Base-by-base conservation (phyloP, 2,329 filamentous ascomycete species). In the Colletotrichum sp. region DNA sequence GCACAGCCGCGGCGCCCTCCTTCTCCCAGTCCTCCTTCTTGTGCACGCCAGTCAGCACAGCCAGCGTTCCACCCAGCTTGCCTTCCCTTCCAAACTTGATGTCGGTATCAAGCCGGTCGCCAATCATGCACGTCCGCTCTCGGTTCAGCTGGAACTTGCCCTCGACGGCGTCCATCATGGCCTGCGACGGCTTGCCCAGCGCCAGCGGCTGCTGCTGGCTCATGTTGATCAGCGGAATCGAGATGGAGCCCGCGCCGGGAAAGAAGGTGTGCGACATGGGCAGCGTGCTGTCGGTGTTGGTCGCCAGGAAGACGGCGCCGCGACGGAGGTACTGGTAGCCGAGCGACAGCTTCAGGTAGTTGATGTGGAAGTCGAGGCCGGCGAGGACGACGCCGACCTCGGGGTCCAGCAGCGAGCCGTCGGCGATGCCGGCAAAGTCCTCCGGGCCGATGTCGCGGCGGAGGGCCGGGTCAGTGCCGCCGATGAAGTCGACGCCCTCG, bases 141-240 rank as follows among this genome's bases (percentile, higher is more conserved):
- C 96, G 91, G 84, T 99, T 93, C 70, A 99, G 94, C 79, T 94
- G 90, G 85, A 99, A 98, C 85, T 98, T 98, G 75, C 96, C 96
- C 88, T 99, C 96, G 73, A 99, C 94, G 5, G 97, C 96, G 84
- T 99, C 96, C 96, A 99, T 98, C 97, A 99, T 99, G 6, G 96
- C 96, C 87, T 98, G 96, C 83, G 95, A 98, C 5, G 97, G 97
- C 87, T 99, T 99, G 1, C 97, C 97, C 55, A 99, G 87, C 5
- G 95, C 93, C 36, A 95, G 85, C 1, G 97, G 96, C 80, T 94
- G 89, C 83, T 91, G 86, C 21, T 89, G 89, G 6, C 91, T 88
- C 89, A 95, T 95, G 83, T 94, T 94, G 70, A 93, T 89, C 76
- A 99, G 86, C 3, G 96, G 95, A 30, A 95, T 92, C 66, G 93